Base-by-base conservation (phyloP, 2,329 filamentous ascomycete genomes). In the Massarina eburnea region DNA sequence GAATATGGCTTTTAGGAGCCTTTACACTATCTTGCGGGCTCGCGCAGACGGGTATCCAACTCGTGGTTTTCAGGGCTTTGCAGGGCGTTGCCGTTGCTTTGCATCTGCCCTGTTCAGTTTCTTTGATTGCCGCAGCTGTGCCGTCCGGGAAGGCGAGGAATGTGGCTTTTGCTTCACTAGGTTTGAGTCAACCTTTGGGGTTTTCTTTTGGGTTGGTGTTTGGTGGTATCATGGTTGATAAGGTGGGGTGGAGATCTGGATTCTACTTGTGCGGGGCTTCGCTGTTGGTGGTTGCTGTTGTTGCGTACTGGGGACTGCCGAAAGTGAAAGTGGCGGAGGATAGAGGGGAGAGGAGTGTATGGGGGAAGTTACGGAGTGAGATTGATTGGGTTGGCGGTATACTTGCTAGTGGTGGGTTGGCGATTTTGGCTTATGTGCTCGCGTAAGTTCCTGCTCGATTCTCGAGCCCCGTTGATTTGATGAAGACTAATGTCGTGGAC, bases 201-300 rank as follows among this genome's bases (percentile, higher is more conserved):
- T 81, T 79, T 51, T 76, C 75, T 0, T 54, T 79, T 8, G 79
- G 79, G 0, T 58, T 81, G 0, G 73, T 81, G 1, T 50, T 80
- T 1, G 76, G 73, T 8, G 79, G 79, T 10, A 58, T 80, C 1
- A 35, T 42, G 30, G 35, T 35, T 19, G 39, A 42, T 10, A 34
- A 10, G 39, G 21, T 30, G 14, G 39, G 39, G 14, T 42, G 39
- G 39, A 10, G 39, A 18, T 35, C 68, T 1, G 74, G 71, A 3
- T 80, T 74, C 54, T 80, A 76, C 43, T 43, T 77, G 1, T 48
- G 51, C 24, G 63, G 57, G 20, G 57, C 52, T 8, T 53, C 54
- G 9, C 66, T 64, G 1, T 49, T 76, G 9, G 48, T 62, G 1
- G 51, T 75, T 3, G 70, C 73, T 15, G 30, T 63, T 0, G 51